Evolutionary conservation across 108 stramenopile species (phyloP).

Genomic region (Cyclotella baltica): DNA sequence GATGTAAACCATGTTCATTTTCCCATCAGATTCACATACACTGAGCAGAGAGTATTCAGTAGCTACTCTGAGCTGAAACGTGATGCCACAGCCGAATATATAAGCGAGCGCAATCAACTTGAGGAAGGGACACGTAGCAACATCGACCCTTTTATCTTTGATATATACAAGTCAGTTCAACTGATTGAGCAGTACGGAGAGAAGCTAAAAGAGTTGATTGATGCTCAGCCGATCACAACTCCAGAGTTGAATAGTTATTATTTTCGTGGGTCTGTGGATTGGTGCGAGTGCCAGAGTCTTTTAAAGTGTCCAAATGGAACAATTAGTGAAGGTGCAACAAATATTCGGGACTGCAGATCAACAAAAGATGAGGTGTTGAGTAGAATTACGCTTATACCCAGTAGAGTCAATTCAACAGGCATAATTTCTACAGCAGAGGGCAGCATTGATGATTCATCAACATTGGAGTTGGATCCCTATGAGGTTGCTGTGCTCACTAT

Average conservation of each 20-base stretch:
- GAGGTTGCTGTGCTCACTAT: slow-evolving; percentile 79
- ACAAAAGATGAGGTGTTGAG: slow-evolving; percentile 51
- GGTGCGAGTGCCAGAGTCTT: slow-evolving; percentile 80
- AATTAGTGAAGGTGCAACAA: slow-evolving; percentile 37
- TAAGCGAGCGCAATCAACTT: slow-evolving; percentile 45
- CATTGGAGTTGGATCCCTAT: slow-evolving; percentile 59
- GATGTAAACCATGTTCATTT: slow-evolving; percentile 41
- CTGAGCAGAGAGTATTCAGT: slow-evolving; percentile 41
- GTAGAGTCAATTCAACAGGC: not conserved
- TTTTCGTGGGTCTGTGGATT: slow-evolving; percentile 62
- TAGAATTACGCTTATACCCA: slow-evolving; percentile 41
- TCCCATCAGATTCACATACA: slow-evolving; percentile 64
- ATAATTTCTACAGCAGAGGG: slow-evolving; percentile 38
- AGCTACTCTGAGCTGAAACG: slow-evolving; percentile 61
- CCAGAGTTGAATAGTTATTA: slow-evolving; percentile 10
- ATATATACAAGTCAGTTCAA: slow-evolving; percentile 64
- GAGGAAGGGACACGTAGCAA: slow-evolving; percentile 30
- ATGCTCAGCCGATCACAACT: slow-evolving; percentile 24
- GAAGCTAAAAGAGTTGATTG: slow-evolving; percentile 44
- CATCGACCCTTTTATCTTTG: slow-evolving; percentile 73
- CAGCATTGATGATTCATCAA: slow-evolving; percentile 46
- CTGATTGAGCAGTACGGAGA: slow-evolving; percentile 82
- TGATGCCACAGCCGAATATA: slow-evolving; percentile 56
- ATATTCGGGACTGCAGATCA: slow-evolving; percentile 64
- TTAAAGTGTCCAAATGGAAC: slow-evolving; percentile 88